Percentiles rank a stretch among this genome's conserved stretches.
phyloP scores from a whole-genome alignment of 73 alveolate species.

The Halteria grandinella region DNA sequence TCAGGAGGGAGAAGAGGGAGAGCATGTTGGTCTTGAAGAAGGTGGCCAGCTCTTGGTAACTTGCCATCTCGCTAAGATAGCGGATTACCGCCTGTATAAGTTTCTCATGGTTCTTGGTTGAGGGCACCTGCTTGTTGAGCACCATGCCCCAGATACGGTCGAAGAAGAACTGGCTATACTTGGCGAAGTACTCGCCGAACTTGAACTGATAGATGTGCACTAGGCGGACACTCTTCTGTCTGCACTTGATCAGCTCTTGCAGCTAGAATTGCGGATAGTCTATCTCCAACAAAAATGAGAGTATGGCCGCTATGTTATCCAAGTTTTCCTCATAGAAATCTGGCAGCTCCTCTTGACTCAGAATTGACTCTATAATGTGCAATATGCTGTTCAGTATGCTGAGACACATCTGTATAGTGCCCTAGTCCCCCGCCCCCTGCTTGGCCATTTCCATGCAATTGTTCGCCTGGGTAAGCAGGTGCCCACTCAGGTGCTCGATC shows the following conservation, averaged over 20 bases:
- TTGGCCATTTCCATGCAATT: slow-evolving; percentile 4
- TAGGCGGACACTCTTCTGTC: slow-evolving; percentile 38
- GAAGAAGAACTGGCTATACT: slow-evolving; percentile 9
- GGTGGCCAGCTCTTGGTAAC: not conserved
- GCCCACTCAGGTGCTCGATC: slow-evolving; percentile 21
- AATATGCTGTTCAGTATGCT: slow-evolving; percentile 28
- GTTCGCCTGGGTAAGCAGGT: slow-evolving; percentile 6
- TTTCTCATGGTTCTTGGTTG: slow-evolving; percentile 23
- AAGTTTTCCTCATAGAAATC: slow-evolving; percentile 55
- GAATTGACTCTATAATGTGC: slow-evolving; percentile 35
- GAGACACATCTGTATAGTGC: not conserved
- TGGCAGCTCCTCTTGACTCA: slow-evolving; percentile 57
- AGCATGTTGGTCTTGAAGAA: slow-evolving; percentile 20
- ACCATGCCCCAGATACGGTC: slow-evolving; percentile 55
- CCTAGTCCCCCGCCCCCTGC: slow-evolving; percentile 4
- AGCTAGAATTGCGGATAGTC: not conserved
- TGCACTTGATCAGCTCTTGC: slow-evolving; percentile 19
- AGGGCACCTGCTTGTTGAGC: not conserved
- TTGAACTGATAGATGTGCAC: slow-evolving; percentile 33
- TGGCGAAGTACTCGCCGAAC: slow-evolving; percentile 16
- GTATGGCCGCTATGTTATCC: slow-evolving; percentile 7
- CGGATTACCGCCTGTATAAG: slow-evolving; percentile 39
- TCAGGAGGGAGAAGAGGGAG: slow-evolving; percentile 18
- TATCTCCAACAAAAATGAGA: slow-evolving; percentile 27
- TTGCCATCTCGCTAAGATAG: slow-evolving; percentile 15